A percentile compares a stretch with the other conserved stretches of the same genome.
Evolutionary conservation across 2,329 filamentous ascomycete species (phyloP).

Genomic region (Pseudogymnoascus sp.): DNA sequence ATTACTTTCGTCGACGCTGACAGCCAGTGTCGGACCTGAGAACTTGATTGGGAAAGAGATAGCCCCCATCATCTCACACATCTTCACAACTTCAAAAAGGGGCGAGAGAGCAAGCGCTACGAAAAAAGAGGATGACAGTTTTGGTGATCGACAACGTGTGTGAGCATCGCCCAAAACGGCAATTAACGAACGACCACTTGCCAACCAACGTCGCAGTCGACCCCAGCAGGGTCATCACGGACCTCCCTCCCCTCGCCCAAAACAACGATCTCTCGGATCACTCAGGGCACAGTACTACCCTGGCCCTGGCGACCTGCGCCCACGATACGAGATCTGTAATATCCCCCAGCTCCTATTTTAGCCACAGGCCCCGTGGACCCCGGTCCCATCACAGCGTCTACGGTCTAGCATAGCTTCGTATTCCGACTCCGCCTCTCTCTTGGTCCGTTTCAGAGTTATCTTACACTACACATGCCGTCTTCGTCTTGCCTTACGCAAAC

Average conservation of each 20-base stretch:
- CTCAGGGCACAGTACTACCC: neutral
- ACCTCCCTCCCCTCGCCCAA: neutral
- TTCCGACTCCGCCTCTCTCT: constrained; percentile 2
- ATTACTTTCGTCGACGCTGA: neutral
- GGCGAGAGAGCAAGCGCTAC: neutral
- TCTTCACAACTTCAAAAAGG: neutral
- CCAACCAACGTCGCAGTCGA: neutral
- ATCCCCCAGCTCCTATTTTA: neutral
- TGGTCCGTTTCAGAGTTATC: neutral
- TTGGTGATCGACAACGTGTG: neutral
- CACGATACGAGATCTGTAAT: constrained; percentile 8
- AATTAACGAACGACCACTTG: neutral
- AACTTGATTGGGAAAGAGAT: constrained; percentile 3
- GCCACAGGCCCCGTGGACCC: neutral
- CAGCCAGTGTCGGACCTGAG: neutral
- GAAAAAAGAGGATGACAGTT: neutral
- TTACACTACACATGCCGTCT: neutral
- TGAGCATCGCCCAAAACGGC: neutral
- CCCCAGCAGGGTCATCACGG: neutral
- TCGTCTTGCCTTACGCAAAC: neutral
- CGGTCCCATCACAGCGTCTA: neutral
- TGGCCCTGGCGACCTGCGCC: neutral
- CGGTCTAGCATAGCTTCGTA: neutral
- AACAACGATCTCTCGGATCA: neutral
- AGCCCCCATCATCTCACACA: neutral